Percentiles rank a stretch among this genome's conserved stretches.
These are phyloP conservation scores for Cornus florida DNA, from an alignment of 148 eudicot species.

Conservation along the genomic window DNA sequence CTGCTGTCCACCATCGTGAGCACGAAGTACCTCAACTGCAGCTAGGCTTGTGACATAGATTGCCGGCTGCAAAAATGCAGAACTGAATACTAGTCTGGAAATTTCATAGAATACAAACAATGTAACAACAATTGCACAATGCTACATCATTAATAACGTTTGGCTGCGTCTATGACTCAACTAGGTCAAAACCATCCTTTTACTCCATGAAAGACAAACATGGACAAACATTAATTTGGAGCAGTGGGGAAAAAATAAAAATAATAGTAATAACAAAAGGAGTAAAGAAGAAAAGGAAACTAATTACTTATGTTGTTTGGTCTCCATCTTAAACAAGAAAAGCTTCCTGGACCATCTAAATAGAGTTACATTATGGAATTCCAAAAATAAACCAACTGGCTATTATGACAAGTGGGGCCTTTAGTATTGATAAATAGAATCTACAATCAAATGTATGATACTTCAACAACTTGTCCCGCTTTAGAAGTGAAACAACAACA, in stretches of 20 bases:
- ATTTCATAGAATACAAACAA: background rate
- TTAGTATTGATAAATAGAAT: background rate
- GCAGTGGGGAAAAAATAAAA: background rate
- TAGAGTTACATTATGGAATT: background rate
- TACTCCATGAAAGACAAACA: background rate
- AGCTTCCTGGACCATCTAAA: background rate
- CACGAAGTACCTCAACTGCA: slow-evolving; percentile 88
- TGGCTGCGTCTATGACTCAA: background rate
- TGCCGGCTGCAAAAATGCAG: slow-evolving; percentile 65
- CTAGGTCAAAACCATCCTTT: background rate
- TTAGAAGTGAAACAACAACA: background rate
- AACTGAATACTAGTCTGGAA: slow-evolving; percentile 7
- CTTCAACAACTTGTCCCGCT: background rate
- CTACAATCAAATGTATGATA: slow-evolving; percentile 8
- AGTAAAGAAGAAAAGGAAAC: no score
- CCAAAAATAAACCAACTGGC: background rate
- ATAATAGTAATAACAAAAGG: no score
- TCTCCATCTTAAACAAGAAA: no score
- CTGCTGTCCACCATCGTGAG: slow-evolving; percentile 92
- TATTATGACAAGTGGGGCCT: background rate
- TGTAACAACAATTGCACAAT: background rate
- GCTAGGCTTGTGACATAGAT: slow-evolving; percentile 91
- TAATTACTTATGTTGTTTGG: no score
- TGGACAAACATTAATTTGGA: background rate
- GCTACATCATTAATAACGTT: background rate